Base-by-base conservation (phyloP, 2,329 filamentous ascomycete species). In the Pestalotiopsis fici region DNA sequence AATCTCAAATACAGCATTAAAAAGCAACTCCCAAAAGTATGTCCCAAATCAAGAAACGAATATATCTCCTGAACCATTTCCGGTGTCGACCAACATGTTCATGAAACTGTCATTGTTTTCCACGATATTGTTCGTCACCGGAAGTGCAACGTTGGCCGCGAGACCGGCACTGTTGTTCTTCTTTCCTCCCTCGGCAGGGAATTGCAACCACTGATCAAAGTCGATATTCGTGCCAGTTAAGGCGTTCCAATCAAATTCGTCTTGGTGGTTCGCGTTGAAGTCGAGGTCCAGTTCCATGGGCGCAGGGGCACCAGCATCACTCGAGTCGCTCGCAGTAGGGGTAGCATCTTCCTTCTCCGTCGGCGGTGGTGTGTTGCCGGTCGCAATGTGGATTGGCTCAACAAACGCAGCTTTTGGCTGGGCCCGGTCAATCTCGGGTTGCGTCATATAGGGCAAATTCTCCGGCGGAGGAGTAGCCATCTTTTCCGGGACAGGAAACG, bases 131-230 rank as follows among this genome's bases (percentile, higher is more conserved):
- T 43, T 21, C 5, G 61, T 13, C 6, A 28, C 25, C 12, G 28
- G 37, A 18, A 23, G n/a, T n/a, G 50, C 23, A 11, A 31, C 28
- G n/a, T 59, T 59, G 27, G 27, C 25, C 13, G 57, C 12, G 13
- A 37, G 31, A n/a, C 43, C 43, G 18, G 43, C 43, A 7, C 5
- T 21, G 43, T 18, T 50, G 27, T 43, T 54, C 12, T 59, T 65
- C 54, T 50, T 66, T 7, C 78, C 81, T 6, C 82, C 83, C 62
- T 87, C 86, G 1, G 82, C 81, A 5, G 86, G 86, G 69, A 87
- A 89, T 68, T 88, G 84, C 25, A 89, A 79, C 85, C 86, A 89
- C 71, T 88, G 85, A 67, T 88, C 86, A 65, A 88, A 86, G 66
- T 89, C 86, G 67, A 88, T 83, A 68, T 87, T 86, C 9, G 84